Conservation (phyloP, 1,284 basidiomycete species). For the Puccinia horiana region DNA sequence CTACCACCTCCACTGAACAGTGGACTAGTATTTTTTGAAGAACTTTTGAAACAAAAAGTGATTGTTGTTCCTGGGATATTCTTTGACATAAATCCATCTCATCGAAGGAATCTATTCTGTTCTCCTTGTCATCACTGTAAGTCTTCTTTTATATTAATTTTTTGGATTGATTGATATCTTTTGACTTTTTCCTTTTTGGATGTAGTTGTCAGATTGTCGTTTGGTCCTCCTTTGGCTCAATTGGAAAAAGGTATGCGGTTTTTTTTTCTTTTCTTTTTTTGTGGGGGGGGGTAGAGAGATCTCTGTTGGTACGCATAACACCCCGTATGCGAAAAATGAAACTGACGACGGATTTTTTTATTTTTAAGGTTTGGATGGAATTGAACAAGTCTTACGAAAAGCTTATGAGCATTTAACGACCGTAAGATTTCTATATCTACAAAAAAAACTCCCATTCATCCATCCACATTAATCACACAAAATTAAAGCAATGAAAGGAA, state of each 20-base stretch:
- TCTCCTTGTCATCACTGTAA: conserved; percentile 89
- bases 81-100: conserved; percentile 80
- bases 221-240: conserved; percentile 79
- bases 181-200: neutral
- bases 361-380: conserved; percentile 73
- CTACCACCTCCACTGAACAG: conserved; percentile 80
- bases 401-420: conserved; percentile 64
- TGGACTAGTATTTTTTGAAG: conserved; percentile 91
- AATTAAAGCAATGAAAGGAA: too few species aligned
- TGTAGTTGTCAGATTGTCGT: conserved; percentile 62
- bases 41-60: conserved; percentile 82
- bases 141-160: neutral
- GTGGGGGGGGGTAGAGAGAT: neutral
- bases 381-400: conserved; percentile 73
- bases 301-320: neutral
- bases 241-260: conserved; percentile 71
- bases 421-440: conserved; percentile 24
- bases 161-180: neutral
- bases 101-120: conserved; percentile 76
- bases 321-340: neutral
- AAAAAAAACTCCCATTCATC: neutral
- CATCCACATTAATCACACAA: too few species aligned
- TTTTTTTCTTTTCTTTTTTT: neutral
- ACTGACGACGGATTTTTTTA: neutral
- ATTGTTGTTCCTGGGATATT: conserved; percentile 82